Evolutionary conservation across 768 basidiomycete species (phyloP).

Genomic region (Boletellus sp.): DNA sequence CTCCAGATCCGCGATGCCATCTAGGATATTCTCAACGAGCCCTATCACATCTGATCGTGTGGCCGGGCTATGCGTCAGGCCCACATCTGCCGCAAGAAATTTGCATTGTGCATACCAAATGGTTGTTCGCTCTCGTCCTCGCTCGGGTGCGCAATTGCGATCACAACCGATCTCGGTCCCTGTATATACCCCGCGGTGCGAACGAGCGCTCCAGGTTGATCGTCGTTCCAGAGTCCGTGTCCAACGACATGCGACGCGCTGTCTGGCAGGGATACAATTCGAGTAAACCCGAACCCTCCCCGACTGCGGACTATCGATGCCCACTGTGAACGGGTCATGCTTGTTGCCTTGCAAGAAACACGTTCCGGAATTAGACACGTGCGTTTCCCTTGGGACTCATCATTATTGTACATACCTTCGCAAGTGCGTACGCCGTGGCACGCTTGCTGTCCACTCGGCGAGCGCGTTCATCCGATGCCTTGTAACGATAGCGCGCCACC

Average conservation of each 20-base stretch:
- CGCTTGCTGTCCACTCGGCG: not conserved
- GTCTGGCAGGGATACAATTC: not conserved
- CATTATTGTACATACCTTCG: slow-evolving; percentile 3
- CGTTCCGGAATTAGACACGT: not conserved
- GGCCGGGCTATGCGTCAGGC: not conserved
- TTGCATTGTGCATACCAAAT: slow-evolving; percentile 13
- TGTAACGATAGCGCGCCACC: not conserved
- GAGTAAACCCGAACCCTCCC: not conserved
- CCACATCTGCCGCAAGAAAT: not conserved
- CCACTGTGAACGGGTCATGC: not conserved
- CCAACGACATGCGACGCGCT: slow-evolving; percentile 2
- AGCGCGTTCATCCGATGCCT: not conserved
- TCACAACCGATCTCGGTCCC: slow-evolving; percentile 1
- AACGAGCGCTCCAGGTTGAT: slow-evolving; percentile 1
- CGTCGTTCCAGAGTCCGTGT: not conserved
- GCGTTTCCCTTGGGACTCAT: not conserved
- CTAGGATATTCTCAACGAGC: slow-evolving; percentile 6
- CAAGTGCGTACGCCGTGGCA: not conserved
- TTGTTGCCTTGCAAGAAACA: not conserved
- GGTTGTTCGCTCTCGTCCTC: not conserved
- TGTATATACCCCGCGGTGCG: not conserved
- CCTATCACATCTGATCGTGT: slow-evolving; percentile 6
- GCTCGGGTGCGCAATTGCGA: not conserved
- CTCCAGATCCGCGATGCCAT: not conserved
- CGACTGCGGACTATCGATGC: slow-evolving; percentile 1